These are phyloP conservation scores for Diplodia intermedia DNA, from an alignment of 2,329 filamentous ascomycete genomes.

Conservation along the genomic window DNA sequence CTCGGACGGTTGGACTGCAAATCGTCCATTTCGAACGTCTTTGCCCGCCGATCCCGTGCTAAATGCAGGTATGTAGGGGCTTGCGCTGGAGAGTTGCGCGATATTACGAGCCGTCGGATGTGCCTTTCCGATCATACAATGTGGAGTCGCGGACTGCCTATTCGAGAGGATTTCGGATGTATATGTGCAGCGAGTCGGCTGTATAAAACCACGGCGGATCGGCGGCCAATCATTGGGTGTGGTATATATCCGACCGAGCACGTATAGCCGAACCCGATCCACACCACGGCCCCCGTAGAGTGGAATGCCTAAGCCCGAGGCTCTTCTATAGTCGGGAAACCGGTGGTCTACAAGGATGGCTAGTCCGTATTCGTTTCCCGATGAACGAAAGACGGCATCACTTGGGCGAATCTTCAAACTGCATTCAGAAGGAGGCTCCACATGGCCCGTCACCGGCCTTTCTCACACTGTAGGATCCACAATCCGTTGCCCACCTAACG, in stretches of 20 bases:
- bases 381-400: background rate
- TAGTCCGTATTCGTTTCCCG: background rate
- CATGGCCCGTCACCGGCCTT: background rate
- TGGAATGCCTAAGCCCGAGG: background rate
- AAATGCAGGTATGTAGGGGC: background rate
- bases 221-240: background rate
- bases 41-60: background rate
- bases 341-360: background rate
- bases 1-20: background rate
- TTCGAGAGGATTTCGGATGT: slow-evolving; percentile 7
- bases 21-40: background rate
- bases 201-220: background rate
- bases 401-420: background rate
- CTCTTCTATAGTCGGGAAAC: background rate
- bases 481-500: background rate
- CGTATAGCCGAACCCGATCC: slow-evolving; percentile 10
- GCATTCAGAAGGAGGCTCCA: background rate
- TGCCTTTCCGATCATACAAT: background rate
- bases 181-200: background rate
- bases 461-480: slow-evolving; percentile 1
- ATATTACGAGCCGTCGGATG: slow-evolving; percentile 4
- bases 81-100: background rate
- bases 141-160: background rate
- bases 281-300: background rate
- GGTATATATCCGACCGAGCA: slow-evolving; percentile 9